phyloP scores from a whole-genome alignment of 2,329 filamentous ascomycete genomes.

The Ascochyta clinopodiicola region DNA sequence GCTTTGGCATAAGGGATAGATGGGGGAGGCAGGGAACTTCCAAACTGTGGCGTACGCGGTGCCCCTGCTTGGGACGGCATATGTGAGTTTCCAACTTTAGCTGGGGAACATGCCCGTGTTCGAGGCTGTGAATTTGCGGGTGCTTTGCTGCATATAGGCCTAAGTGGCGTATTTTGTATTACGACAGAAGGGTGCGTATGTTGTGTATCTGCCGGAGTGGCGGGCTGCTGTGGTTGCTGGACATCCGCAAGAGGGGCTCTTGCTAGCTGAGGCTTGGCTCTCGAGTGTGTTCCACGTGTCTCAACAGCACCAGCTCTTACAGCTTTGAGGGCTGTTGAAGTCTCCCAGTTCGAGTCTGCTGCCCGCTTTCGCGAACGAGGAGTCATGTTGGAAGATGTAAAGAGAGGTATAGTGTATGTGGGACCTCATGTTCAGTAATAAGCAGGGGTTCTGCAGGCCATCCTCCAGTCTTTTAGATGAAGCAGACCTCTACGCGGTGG shows the following conservation, averaged over 20 bases:
- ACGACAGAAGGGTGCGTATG: not conserved
- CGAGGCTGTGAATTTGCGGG: not conserved
- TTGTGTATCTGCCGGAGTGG: not conserved
- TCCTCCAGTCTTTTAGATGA: not conserved
- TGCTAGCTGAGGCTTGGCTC: not conserved
- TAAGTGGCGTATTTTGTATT: not conserved
- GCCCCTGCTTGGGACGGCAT: not conserved
- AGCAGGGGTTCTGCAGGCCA: not conserved
- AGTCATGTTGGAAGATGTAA: not conserved
- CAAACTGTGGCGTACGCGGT: not conserved
- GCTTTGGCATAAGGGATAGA: not conserved
- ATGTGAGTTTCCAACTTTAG: not conserved
- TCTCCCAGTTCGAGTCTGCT: not conserved
- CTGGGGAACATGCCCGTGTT: not conserved
- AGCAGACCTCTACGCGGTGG: not conserved
- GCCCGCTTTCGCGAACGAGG: constrained; percentile 2
- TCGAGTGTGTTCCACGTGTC: not conserved
- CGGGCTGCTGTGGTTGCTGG: not conserved
- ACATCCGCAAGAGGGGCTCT: not conserved
- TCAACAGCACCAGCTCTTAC: not conserved
- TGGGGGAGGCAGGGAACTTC: not conserved
- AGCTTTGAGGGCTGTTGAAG: not conserved
- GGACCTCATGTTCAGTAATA: not conserved
- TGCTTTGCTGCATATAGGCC: not conserved
- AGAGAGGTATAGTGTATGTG: not conserved